A percentile compares a stretch with the other conserved stretches of the same genome.
Conservation (phyloP, 371 early-diverging fungal genomes). For the Rhizopus stolonifer region DNA sequence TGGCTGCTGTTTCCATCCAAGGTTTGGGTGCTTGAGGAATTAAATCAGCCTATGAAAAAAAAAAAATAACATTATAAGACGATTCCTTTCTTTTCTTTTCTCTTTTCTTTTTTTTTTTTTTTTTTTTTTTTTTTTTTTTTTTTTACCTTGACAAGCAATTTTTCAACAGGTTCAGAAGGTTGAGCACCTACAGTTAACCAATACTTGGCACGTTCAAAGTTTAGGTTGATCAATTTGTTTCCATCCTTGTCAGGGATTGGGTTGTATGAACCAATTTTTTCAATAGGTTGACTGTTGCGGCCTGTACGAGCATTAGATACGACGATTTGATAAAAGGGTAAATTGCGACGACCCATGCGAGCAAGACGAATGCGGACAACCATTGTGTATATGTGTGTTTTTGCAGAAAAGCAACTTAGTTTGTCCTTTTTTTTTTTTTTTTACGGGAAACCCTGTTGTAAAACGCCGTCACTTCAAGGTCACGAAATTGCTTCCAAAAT, state of each 20-base stretch:
- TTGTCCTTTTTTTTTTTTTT: too few relatives aligned
- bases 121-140: neutral
- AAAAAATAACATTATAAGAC: neutral
- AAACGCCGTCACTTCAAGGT: too few relatives aligned
- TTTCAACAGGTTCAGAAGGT: conserved; percentile 84
- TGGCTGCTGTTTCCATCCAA: conserved; percentile 54
- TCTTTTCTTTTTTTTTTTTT: too few relatives aligned
- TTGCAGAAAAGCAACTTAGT: too few relatives aligned
- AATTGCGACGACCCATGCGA: conserved; percentile 83
- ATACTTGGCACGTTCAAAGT: conserved; percentile 90
- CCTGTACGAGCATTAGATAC: conserved; percentile 81
- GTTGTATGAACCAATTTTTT: conserved; percentile 90
- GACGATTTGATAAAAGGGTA: conserved; percentile 94
- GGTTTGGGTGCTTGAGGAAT: conserved; percentile 61
- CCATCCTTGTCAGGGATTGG: conserved; percentile 78
- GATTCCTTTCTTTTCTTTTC: too few relatives aligned
- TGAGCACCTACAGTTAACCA: conserved; percentile 97
- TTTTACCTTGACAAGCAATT: conserved; percentile 84
- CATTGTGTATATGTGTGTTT: conserved; percentile 37
- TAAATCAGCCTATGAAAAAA: conserved; percentile 52
- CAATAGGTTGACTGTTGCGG: conserved; percentile 88
- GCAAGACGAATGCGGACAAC: conserved; percentile 82
- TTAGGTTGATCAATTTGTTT: conserved; percentile 81
- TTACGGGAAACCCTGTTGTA: too few relatives aligned
- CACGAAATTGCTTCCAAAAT: too few relatives aligned